A percentile compares a stretch with the other conserved stretches of the same genome.
Evolutionary conservation across 2,329 filamentous ascomycete species (phyloP).

Genomic region (Aspergillus alliaceus): DNA sequence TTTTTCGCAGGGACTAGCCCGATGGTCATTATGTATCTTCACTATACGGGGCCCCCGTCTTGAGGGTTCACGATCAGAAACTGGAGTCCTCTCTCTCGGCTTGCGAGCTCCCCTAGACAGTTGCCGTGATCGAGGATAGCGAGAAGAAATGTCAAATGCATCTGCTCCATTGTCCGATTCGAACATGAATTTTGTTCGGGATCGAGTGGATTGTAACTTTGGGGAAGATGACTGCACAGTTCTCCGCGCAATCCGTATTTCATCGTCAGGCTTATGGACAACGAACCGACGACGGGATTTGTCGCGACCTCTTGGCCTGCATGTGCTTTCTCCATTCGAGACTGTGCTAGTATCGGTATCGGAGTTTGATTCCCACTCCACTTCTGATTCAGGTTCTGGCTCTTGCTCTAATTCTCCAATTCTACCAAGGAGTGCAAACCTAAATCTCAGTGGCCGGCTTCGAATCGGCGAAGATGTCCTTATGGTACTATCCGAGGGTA

Average conservation of each 20-base stretch:
- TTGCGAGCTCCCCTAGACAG: slow-evolving; percentile 4
- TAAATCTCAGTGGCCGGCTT: slow-evolving; percentile 12
- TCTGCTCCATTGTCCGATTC: background rate
- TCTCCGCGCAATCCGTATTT: background rate
- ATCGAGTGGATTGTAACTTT: slow-evolving; percentile 7
- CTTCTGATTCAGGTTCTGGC: background rate
- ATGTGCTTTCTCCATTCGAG: background rate
- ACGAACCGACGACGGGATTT: slow-evolving; percentile 13
- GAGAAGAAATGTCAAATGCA: background rate
- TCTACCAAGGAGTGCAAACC: slow-evolving; percentile 16
- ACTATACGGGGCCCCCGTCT: slow-evolving; percentile 9
- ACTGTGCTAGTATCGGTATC: background rate
- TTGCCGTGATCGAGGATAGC: slow-evolving; percentile 2
- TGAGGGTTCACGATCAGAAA: slow-evolving; percentile 19
- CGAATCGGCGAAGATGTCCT: slow-evolving; percentile 8
- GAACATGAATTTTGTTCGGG: background rate
- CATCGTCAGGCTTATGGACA: slow-evolving; percentile 11
- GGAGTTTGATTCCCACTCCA: background rate
- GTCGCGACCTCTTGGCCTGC: slow-evolving; percentile 7
- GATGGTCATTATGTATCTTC: slow-evolving; percentile 13
- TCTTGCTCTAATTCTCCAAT: background rate
- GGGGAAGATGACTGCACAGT: slow-evolving; percentile 2
- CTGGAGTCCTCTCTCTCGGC: slow-evolving; percentile 20
- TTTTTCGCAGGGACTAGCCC: slow-evolving; percentile 3
- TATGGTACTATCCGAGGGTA: background rate